phyloP scores from a whole-genome alignment of 2,329 filamentous ascomycete genomes.

The Epicoccum nigrum region DNA sequence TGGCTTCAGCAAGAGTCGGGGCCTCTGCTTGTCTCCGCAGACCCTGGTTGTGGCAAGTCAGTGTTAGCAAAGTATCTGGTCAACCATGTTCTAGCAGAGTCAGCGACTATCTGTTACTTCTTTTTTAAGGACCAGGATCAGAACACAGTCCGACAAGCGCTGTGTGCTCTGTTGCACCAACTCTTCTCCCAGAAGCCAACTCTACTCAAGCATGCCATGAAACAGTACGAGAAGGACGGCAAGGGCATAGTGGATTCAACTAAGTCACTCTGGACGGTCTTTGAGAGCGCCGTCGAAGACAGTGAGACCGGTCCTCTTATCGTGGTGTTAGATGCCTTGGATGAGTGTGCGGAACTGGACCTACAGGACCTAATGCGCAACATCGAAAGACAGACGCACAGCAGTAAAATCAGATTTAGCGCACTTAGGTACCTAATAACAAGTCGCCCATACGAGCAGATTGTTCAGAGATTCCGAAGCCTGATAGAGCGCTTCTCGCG shows the following conservation, averaged over 20 bases:
- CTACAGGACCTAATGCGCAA: constrained; percentile 22
- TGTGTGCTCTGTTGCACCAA: constrained; percentile 30
- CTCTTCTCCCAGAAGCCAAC: no score
- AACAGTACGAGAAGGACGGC: no score
- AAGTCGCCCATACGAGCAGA: constrained; percentile 28
- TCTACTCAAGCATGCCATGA: no score
- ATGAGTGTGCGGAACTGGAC: constrained; percentile 26
- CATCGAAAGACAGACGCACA: constrained; percentile 16
- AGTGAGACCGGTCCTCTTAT: constrained; percentile 19
- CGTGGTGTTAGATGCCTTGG: constrained; percentile 25
- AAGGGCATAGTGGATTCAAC: constrained; percentile 23
- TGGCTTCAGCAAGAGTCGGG: constrained; percentile 25
- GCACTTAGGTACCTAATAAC: constrained; percentile 25
- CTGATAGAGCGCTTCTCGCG: constrained; percentile 20
- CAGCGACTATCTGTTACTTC: constrained; percentile 28
- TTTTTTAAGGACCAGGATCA: constrained; percentile 32
- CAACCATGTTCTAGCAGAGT: no score
- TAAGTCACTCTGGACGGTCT: constrained; percentile 24
- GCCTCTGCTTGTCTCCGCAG: constrained; percentile 28
- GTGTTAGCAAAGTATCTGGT: constrained; percentile 28
- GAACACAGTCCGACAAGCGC: constrained; percentile 25
- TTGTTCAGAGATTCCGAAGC: constrained; percentile 16
- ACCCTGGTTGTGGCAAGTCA: constrained; percentile 32
- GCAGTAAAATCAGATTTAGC: constrained; percentile 6
- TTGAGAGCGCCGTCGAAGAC: constrained; percentile 22